Base-by-base conservation (phyloP, 2,329 filamentous ascomycete species). In the Xylariaceae sp. region DNA sequence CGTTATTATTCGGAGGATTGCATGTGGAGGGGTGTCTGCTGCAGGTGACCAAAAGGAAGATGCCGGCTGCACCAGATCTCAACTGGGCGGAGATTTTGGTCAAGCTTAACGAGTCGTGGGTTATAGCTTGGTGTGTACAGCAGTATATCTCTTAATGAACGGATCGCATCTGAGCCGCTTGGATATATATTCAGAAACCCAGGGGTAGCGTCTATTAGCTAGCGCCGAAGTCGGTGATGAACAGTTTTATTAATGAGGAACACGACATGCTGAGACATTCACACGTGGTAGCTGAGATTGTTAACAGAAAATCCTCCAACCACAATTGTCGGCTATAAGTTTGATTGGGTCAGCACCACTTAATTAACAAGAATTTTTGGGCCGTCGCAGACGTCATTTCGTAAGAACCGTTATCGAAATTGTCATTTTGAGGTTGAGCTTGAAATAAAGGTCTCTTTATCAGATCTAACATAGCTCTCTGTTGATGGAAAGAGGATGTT, bases 281-380 rank as follows among this genome's bases (percentile, higher is more conserved):
- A 51, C 56, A 58, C 56, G 56, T 59, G 56, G 56, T 49, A 29
- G 43, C n/a, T n/a, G n/a, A n/a, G n/a, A n/a, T n/a, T n/a, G n/a
- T n/a, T 34, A 43, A 46, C 37, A 34, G 54, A 48, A 23, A 48
- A 29, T 49, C 54, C 36, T 45, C 33, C 37, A 55, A 41, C 51
- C 52, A 56, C 47, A 56, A 56, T 48, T 34, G 24, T 44, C 28
- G 34, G 24, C 29, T 28, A 29, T 12, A n/a, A 51, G 40, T n/a
- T 14, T 46, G 51, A 56, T 47, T 56, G 46, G 52, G 24, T 52
- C 41, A 37, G 56, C 40, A 51, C 34, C 46, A 47, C 46, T 46
- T 47, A 43, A 59, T 37, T 26, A n/a, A 33, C 24, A 34, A 37
- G 43, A 31, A 34, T n/a, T n/a, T n/a, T n/a, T 16, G 21, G n/a